Evolutionary conservation across 768 basidiomycete genomes (phyloP).

Genomic region (Phallus indusiatus): DNA sequence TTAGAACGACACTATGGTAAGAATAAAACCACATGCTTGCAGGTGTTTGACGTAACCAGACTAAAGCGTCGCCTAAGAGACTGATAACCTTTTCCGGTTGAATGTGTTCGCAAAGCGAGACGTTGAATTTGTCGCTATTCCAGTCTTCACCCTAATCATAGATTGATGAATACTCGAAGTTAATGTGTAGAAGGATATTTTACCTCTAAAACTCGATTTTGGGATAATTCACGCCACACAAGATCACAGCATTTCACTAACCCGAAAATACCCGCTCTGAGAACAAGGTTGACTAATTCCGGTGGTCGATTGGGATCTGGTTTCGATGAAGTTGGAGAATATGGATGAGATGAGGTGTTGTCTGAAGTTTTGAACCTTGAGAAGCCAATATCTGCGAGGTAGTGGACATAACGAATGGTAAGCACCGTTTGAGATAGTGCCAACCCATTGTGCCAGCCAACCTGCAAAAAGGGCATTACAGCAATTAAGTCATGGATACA

Average conservation of each 20-base stretch:
- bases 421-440: constrained; percentile 81
- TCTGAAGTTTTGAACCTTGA: constrained; percentile 29
- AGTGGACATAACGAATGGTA: constrained; percentile 66
- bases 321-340: neutral
- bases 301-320: constrained; percentile 41
- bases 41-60: constrained; percentile 40
- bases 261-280: constrained; percentile 58
- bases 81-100: constrained; percentile 43
- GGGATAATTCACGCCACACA: constrained; percentile 72
- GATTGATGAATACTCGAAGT: too few relatives aligned
- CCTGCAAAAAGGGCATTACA: constrained; percentile 31
- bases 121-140: constrained; percentile 83
- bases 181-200: constrained; percentile 23
- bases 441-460: constrained; percentile 82
- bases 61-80: constrained; percentile 48
- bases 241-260: constrained; percentile 76
- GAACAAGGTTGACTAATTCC: constrained; percentile 57
- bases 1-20: neutral
- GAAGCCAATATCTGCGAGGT: constrained; percentile 41
- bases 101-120: constrained; percentile 60
- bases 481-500: constrained; percentile 6
- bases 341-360: constrained; percentile 12
- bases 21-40: neutral
- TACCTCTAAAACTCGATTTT: constrained; percentile 70
- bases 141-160: constrained; percentile 67